phyloP scores from a whole-genome alignment of 2,329 filamentous ascomycete species.

The Sarocladium strictum region DNA sequence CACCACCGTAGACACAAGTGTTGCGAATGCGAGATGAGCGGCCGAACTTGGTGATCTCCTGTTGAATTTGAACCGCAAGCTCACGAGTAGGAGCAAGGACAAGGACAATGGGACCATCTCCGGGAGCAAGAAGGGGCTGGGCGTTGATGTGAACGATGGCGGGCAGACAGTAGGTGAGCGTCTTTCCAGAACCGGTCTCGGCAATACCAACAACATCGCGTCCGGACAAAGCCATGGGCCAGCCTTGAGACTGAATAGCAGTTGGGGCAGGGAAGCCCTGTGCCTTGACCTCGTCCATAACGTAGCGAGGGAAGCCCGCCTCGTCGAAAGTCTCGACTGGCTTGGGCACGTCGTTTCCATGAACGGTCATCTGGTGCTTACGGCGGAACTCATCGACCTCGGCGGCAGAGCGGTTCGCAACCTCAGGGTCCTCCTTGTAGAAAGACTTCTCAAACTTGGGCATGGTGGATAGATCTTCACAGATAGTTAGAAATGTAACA shows the following conservation, averaged over 20 bases:
- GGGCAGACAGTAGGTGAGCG: slow-evolving; percentile 93
- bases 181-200: slow-evolving; percentile 99
- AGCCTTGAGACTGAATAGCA: slow-evolving; percentile 95
- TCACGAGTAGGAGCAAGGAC: slow-evolving; percentile 96
- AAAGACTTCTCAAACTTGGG: slow-evolving; percentile 99
- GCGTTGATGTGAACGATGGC: slow-evolving; percentile 99
- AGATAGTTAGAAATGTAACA: slow-evolving; percentile 23
- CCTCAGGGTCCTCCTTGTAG: slow-evolving; percentile 90
- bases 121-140: slow-evolving; percentile 89
- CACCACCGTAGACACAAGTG: slow-evolving; percentile 98
- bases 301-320: slow-evolving; percentile 92
- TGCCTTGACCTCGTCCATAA: slow-evolving; percentile 97
- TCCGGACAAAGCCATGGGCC: slow-evolving; percentile 98
- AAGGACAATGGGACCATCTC: slow-evolving; percentile 93
- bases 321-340: slow-evolving; percentile 97
- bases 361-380: slow-evolving; percentile 76
- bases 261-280: slow-evolving; percentile 93
- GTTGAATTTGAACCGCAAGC: slow-evolving; percentile 95
- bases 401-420: slow-evolving; percentile 64
- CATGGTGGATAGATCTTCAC: slow-evolving; percentile 63
- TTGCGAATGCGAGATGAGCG: slow-evolving; percentile 97
- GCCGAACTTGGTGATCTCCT: slow-evolving; percentile 97
- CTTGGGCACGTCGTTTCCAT: slow-evolving; percentile 77
- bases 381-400: slow-evolving; percentile 88
- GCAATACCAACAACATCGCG: slow-evolving; percentile 98